phyloP scores from a whole-genome alignment of 2,329 filamentous ascomycete genomes.

The Trichoderma sp. region DNA sequence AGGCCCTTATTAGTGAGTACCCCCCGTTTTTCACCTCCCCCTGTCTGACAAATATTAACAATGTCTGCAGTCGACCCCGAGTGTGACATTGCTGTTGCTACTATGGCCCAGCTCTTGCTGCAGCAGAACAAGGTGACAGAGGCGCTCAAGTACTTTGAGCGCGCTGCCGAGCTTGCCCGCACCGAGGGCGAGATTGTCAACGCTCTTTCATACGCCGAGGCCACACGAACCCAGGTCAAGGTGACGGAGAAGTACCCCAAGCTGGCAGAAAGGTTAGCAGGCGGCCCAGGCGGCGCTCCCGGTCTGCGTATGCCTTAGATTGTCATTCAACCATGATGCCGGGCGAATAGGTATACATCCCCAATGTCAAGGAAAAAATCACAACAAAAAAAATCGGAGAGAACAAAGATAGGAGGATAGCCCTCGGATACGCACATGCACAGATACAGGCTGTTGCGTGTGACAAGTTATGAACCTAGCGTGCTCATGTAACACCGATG shows the following conservation, averaged over 20 bases:
- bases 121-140: constrained; percentile 97
- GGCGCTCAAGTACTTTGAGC: constrained; percentile 94
- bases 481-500: constrained; percentile 7
- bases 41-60: constrained; percentile 33
- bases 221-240: constrained; percentile 91
- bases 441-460: background rate
- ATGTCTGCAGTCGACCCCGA: constrained; percentile 79
- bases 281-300: constrained; percentile 34
- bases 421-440: background rate
- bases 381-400: background rate
- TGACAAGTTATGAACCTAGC: background rate
- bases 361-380: background rate
- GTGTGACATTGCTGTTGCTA: constrained; percentile 97
- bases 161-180: constrained; percentile 87
- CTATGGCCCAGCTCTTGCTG: constrained; percentile 94
- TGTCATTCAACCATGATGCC: background rate
- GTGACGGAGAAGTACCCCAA: constrained; percentile 84
- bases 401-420: background rate
- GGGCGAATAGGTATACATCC: background rate
- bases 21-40: background rate
- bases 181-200: constrained; percentile 97
- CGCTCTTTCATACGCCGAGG: constrained; percentile 93
- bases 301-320: constrained; percentile 38
- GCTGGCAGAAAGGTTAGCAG: constrained; percentile 65
- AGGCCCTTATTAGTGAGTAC: constrained; percentile 87